phyloP scores from a whole-genome alignment of 768 basidiomycete species.

The Hericium coralloides region DNA sequence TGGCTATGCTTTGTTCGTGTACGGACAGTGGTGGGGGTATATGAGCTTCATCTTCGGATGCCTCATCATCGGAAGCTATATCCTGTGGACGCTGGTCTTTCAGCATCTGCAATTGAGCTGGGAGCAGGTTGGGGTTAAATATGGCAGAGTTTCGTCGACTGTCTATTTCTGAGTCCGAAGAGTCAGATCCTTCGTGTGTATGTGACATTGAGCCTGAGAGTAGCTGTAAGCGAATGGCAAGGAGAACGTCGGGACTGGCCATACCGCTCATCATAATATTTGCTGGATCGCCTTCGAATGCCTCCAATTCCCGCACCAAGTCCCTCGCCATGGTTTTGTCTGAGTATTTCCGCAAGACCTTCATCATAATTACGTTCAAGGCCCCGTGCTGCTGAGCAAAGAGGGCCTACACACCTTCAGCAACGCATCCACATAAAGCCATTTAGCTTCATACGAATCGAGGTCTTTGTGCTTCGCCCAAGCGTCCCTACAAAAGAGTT shows the following conservation, averaged over 20 bases:
- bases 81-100: not conserved
- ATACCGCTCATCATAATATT: slow-evolving; percentile 61
- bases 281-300: slow-evolving; percentile 60
- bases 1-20: slow-evolving; percentile 4
- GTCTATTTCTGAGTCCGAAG: slow-evolving; percentile 47
- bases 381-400: not conserved
- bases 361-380: not conserved
- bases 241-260: slow-evolving; percentile 7
- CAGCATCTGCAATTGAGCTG: not conserved
- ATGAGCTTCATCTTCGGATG: slow-evolving; percentile 13
- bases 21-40: slow-evolving; percentile 21
- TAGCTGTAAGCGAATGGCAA: not conserved
- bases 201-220: not conserved
- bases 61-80: slow-evolving; percentile 8
- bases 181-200: slow-evolving; percentile 43
- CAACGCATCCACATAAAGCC: slow-evolving; percentile 82
- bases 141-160: slow-evolving; percentile 13
- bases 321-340: slow-evolving; percentile 72
- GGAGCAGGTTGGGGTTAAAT: slow-evolving; percentile 6
- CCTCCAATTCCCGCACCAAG: slow-evolving; percentile 69
- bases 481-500: slow-evolving; percentile 57
- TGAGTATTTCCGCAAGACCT: slow-evolving; percentile 78
- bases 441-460: slow-evolving; percentile 72
- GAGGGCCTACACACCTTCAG: slow-evolving; percentile 46
- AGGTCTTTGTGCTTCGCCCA: slow-evolving; percentile 92